A percentile compares a stretch with the other conserved stretches of the same genome.
Conservation (phyloP, 2,329 filamentous ascomycete species). For the Penicillium verrucosum region DNA sequence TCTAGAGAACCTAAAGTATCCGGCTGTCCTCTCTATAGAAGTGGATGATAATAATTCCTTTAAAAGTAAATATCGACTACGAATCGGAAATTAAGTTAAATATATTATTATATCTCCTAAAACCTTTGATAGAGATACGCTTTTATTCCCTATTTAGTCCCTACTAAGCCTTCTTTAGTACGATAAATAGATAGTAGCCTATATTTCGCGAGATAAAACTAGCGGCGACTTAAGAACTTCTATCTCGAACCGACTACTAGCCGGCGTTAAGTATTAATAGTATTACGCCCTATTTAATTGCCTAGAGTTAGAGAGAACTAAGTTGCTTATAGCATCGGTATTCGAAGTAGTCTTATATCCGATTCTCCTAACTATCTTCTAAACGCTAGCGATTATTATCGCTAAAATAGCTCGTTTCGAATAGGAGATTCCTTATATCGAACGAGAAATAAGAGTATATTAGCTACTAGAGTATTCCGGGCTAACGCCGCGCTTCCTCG, state of each 20-base stretch:
- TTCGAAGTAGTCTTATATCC: slow-evolving; percentile 26
- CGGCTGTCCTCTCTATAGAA: too few relatives aligned
- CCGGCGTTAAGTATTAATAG: slow-evolving; percentile 26
- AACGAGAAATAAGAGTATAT: slow-evolving; percentile 33
- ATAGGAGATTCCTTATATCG: slow-evolving; percentile 35
- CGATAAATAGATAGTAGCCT: slow-evolving; percentile 3
- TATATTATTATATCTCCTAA: slow-evolving; percentile 5
- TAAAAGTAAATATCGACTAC: too few relatives aligned
- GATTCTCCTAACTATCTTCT: slow-evolving; percentile 12
- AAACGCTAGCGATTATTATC: slow-evolving; percentile 20
- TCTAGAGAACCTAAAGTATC: too few relatives aligned
- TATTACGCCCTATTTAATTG: slow-evolving; percentile 25
- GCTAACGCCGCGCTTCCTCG: slow-evolving; percentile 37
- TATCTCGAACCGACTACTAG: slow-evolving; percentile 21
- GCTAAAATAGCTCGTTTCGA: slow-evolving; percentile 36
- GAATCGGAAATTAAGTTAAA: not conserved
- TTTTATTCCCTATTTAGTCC: slow-evolving; percentile 6
- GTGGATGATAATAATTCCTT: too few relatives aligned
- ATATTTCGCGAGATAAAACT: slow-evolving; percentile 8
- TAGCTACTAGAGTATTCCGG: slow-evolving; percentile 22
- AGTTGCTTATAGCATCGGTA: slow-evolving; percentile 25
- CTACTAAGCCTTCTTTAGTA: slow-evolving; percentile 4
- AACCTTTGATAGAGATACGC: slow-evolving; percentile 7
- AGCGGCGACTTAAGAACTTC: slow-evolving; percentile 27
- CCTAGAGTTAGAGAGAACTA: slow-evolving; percentile 26